Percentiles rank a stretch among this genome's conserved stretches.
These are phyloP conservation scores for Pelargonium australe DNA, from an alignment of 441 rosid species.

Conservation along the genomic window DNA sequence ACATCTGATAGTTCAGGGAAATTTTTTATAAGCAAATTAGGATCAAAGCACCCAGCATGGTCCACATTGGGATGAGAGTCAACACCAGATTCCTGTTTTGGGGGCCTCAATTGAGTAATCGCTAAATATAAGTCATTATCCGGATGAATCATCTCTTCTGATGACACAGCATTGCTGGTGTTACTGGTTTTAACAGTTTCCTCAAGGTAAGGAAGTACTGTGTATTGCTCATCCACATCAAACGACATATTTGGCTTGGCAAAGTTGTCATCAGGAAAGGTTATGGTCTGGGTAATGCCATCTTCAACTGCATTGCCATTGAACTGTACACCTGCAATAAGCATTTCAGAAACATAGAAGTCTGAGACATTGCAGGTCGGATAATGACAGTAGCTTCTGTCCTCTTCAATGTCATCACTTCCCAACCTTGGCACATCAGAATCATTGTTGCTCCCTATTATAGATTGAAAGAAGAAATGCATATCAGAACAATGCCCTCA, in stretches of 20 bases:
- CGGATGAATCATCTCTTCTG: constrained; percentile 32
- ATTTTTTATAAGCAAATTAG: constrained; percentile 80
- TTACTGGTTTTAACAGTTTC: constrained; percentile 45
- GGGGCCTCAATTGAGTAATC: constrained; percentile 50
- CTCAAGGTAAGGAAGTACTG: constrained; percentile 72
- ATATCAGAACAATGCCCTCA: constrained; percentile 3
- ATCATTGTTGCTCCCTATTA: constrained; percentile 35
- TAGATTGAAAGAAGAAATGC: constrained; percentile 10
- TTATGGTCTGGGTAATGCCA: constrained; percentile 36
- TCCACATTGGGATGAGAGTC: constrained; percentile 36
- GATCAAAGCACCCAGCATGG: constrained; percentile 53
- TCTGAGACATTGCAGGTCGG: constrained; percentile 73
- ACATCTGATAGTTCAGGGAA: constrained; percentile 75
- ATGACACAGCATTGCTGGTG: constrained; percentile 37
- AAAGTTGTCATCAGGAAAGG: constrained; percentile 56
- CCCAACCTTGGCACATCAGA: constrained; percentile 41
- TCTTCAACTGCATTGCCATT: constrained; percentile 49
- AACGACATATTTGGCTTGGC: constrained; percentile 51
- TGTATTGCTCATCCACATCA: constrained; percentile 60
- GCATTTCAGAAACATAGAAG: constrained; percentile 72
- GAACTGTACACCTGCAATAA: constrained; percentile 60
- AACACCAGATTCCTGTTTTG: constrained; percentile 41
- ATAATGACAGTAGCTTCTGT: constrained; percentile 40
- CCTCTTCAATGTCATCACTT: constrained; percentile 44
- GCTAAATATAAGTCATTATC: constrained; percentile 56